phyloP scores from a whole-genome alignment of 2,329 filamentous ascomycete genomes.

The Ceratocystis cubensis region DNA sequence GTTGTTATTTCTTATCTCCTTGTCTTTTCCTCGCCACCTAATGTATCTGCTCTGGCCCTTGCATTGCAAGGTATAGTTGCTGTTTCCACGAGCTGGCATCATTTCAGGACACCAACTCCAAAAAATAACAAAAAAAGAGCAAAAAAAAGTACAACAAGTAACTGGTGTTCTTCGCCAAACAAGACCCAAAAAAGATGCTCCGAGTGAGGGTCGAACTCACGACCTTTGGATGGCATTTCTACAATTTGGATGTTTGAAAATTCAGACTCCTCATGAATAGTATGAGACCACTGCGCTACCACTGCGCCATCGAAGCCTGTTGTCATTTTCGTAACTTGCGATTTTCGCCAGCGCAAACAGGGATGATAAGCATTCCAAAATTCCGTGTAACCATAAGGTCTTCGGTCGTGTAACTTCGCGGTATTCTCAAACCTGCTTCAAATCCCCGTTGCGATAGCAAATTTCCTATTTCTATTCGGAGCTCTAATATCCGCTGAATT shows the following conservation, averaged over 20 bases:
- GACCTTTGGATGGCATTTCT: constrained; percentile 22
- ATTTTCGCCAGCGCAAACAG: background rate
- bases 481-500: too few species aligned
- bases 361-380: background rate
- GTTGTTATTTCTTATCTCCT: background rate
- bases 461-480: too few species aligned
- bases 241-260: constrained; percentile 8
- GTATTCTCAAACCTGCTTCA: too few species aligned
- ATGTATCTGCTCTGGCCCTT: too few species aligned
- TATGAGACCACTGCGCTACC: constrained; percentile 21
- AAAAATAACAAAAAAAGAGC: background rate
- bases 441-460: too few species aligned
- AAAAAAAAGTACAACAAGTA: background rate
- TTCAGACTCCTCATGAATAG: constrained; percentile 18
- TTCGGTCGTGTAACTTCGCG: background rate
- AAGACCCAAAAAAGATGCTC: constrained; percentile 16
- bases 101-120: background rate
- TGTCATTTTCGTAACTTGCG: background rate
- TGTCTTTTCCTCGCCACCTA: background rate
- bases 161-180: background rate
- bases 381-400: background rate
- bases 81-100: too few species aligned
- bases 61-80: too few species aligned
- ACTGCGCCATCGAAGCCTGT: constrained; percentile 21
- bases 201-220: constrained; percentile 23